These are phyloP conservation scores for Cystofilobasidium ferigula DNA, from an alignment of 768 basidiomycete genomes.

Conservation along the genomic window DNA sequence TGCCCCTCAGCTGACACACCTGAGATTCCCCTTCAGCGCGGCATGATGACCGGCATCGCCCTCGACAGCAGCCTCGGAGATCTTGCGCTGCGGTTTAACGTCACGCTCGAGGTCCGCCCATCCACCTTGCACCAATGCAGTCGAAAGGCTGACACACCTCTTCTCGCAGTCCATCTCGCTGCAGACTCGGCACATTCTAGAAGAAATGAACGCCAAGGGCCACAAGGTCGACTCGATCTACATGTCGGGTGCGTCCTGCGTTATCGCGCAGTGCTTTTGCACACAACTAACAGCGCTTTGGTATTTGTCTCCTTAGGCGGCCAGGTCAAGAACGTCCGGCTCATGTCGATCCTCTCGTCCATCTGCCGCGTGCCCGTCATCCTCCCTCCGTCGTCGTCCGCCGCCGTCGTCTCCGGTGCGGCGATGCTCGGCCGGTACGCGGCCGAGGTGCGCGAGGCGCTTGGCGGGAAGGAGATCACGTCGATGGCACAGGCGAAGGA, in stretches of 20 bases:
- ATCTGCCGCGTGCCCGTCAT: slow-evolving; percentile 71
- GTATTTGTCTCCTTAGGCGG: too few relatives aligned
- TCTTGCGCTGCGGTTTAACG: slow-evolving; percentile 79
- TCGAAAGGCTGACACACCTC: not conserved
- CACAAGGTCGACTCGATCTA: slow-evolving; percentile 74
- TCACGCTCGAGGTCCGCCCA: slow-evolving; percentile 56
- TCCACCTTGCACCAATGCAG: not conserved
- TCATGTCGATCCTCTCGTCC: slow-evolving; percentile 85
- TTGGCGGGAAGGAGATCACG: slow-evolving; percentile 38
- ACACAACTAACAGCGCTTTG: too few relatives aligned
- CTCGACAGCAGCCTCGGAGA: slow-evolving; percentile 66
- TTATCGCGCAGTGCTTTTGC: slow-evolving; percentile 8
- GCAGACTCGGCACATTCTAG: slow-evolving; percentile 87
- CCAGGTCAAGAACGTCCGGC: slow-evolving; percentile 73
- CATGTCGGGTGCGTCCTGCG: slow-evolving; percentile 49
- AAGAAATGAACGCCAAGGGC: slow-evolving; percentile 74
- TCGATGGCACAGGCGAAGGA: slow-evolving; percentile 39
- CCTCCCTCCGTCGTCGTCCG: slow-evolving; percentile 61
- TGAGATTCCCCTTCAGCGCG: slow-evolving; percentile 49
- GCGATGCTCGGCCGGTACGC: slow-evolving; percentile 91
- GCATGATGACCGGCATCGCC: slow-evolving; percentile 75
- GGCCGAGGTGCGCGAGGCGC: slow-evolving; percentile 45
- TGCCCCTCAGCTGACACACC: not conserved
- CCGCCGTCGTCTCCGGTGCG: slow-evolving; percentile 80
- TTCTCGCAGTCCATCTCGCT: slow-evolving; percentile 62